Base-by-base conservation (phyloP, 140 eudicot genomes). In the Bidens hawaiensis region DNA sequence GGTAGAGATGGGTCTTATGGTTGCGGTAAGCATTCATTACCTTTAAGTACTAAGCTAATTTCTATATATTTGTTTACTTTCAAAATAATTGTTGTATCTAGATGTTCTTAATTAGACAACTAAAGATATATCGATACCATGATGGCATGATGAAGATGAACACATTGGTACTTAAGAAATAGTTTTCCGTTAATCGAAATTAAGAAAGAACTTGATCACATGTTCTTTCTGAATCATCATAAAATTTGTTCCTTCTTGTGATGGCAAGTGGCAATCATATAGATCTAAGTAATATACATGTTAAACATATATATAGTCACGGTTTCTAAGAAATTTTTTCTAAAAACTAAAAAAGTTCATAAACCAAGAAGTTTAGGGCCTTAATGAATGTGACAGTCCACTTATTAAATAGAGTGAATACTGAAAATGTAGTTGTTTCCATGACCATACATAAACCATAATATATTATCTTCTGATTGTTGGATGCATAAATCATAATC, bases 1-100 rank as follows among this genome's bases (percentile, higher is more conserved):
- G 0, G 87, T 86, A 0, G 87, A 86, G 78, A 77, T 80, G 38
- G 95, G 95, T 33, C 87, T 86, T 50, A 70, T 75, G 36, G 52
- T 75, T 3, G 85, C 87, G 79, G 95, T 86, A 77, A 70, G 64
- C 26, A 30, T 42, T 47, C 34, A 6, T 47, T 4, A 69, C 48
- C 38, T 43, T 5, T 63, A 3, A 33, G 25, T 8, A 14, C 26
- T 57, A 52, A 52, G 18, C 25, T 50, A 48, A 47, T 8, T 19
- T 50, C n/a, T n/a, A 21, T 49, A 49, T 21, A 48, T 38, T n/a
- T n/a, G n/a, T n/a, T n/a, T n/a, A n/a, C n/a, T n/a, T n/a, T n/a
- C n/a, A n/a, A n/a, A n/a, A n/a, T n/a, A n/a, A n/a, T n/a, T n/a
- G n/a, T n/a, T n/a, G n/a, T n/a, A n/a, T 36, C 43, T 36, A 36